Evolutionary conservation across 1,284 basidiomycete species (phyloP).

Genomic region (Kwoniella shivajii): DNA sequence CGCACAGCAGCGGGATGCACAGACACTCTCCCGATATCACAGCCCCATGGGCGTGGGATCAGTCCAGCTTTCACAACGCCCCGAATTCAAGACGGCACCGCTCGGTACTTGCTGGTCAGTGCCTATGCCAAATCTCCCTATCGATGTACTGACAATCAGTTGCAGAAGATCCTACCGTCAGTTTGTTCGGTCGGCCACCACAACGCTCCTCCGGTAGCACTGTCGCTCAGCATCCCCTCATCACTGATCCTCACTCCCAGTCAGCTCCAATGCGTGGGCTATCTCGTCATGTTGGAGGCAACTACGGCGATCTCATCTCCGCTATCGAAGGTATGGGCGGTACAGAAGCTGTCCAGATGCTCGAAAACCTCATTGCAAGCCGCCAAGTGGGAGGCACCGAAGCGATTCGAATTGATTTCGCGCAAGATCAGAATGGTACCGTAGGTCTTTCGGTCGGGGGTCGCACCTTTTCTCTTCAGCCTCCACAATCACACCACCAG

Average conservation of each 20-base stretch:
- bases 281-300: slow-evolving; percentile 55
- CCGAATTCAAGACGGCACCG: not conserved
- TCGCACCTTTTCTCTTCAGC: slow-evolving; percentile 56
- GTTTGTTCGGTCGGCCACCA: slow-evolving; percentile 23
- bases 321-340: slow-evolving; percentile 82
- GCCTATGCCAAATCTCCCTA: no score
- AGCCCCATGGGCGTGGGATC: slow-evolving; percentile 43
- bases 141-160: no score
- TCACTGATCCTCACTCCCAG: slow-evolving; percentile 62
- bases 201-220: not conserved
- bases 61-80: not conserved
- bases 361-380: slow-evolving; percentile 67
- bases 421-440: slow-evolving; percentile 32
- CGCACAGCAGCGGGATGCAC: slow-evolving; percentile 1
- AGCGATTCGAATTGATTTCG: slow-evolving; percentile 39
- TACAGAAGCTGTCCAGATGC: slow-evolving; percentile 75
- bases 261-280: slow-evolving; percentile 59
- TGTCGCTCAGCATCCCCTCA: slow-evolving; percentile 73
- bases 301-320: slow-evolving; percentile 67
- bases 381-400: slow-evolving; percentile 29
- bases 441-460: slow-evolving; percentile 40
- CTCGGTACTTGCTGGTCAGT: slow-evolving; percentile 19
- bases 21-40: slow-evolving; percentile 9
- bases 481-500: slow-evolving; percentile 9
- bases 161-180: slow-evolving; percentile 26